Evolutionary conservation across 2,329 filamentous ascomycete genomes (phyloP), one percentile per base, ranked within the genome.

Genomic region (Tolypocladium amazonense): DNA sequence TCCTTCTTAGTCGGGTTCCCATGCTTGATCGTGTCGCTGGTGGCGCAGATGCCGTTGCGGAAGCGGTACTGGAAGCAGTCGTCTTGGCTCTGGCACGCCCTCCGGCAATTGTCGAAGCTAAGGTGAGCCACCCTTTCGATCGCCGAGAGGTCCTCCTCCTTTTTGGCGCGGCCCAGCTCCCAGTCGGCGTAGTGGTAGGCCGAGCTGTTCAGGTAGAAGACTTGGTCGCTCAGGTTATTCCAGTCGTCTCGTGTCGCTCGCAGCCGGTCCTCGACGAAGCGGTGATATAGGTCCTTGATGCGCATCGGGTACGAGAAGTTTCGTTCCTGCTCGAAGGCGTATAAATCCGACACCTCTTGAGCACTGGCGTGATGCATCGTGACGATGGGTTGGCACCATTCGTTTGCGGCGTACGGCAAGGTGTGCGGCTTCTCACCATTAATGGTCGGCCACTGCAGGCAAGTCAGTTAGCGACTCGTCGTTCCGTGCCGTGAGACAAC

Each of bases 321-420:
- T 53, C 74, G 73, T 39, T 69, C 67, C 62, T 72, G 72, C 65
- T 84, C 81, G 64, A 78, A 82, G n/a, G 77, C 73, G 75, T 77
- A 81, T 47, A 84, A 73, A 12, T 71, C 71, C 30, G 75, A 77
- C 4, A 82, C 71, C 58, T 84, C 82, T 60, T 81, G 75, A 62
- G 75, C 73, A 25, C 73, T 73, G 62, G 81, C 73, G 67, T 83
- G 80, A 66, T 83, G 80, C 80, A 84, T 82, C 6, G 81, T 83
- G 2, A 78, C 73, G 53, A 83, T 73, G 11, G 81, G 79, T 56
- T 82, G 78, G 67, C 81, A 84, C 81, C 81, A 84, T 62, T 81
- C 73, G n/a, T 69, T 70, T 1, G 69, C 63, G 43, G 73, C 72
- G 61, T 75, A 83, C 1, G 76, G 74, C n/a, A 84, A 67, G 1